phyloP scores from a whole-genome alignment of 2,329 filamentous ascomycete genomes.

The Penicillium sp. region DNA sequence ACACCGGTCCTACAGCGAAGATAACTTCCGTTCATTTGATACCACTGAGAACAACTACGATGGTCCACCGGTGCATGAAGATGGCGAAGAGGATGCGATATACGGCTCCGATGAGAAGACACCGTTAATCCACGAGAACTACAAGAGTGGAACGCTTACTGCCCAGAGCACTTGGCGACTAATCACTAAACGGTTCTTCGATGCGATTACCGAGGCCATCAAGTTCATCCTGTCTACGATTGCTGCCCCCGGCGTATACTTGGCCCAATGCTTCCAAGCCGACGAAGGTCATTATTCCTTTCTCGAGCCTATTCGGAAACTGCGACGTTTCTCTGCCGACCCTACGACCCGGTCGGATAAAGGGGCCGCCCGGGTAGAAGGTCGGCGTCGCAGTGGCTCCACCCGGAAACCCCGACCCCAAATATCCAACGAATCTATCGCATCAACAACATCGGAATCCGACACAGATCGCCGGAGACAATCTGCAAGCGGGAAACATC shows the following conservation, averaged over 20 bases:
- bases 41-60: conserved; percentile 30
- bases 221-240: conserved; percentile 77
- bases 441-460: conserved; percentile 57
- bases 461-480: conserved; percentile 47
- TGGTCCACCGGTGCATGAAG: conserved; percentile 27
- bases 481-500: conserved; percentile 25
- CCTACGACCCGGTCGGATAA: conserved; percentile 22
- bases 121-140: conserved; percentile 58
- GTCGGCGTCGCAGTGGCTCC: conserved; percentile 31
- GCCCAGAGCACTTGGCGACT: conserved; percentile 46
- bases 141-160: conserved; percentile 40
- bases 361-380: conserved; percentile 25
- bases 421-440: conserved; percentile 44
- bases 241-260: conserved; percentile 75
- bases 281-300: conserved; percentile 77
- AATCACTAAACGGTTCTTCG: conserved; percentile 69
- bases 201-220: conserved; percentile 72
- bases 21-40: conserved; percentile 38
- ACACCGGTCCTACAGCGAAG: conserved; percentile 46
- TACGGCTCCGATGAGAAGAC: conserved; percentile 64
- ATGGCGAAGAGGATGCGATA: conserved; percentile 40
- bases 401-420: conserved; percentile 34
- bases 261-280: conserved; percentile 81
- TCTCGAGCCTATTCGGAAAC: conserved; percentile 69
- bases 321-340: conserved; percentile 44